Conservation (phyloP, 176 grass and related monocot species). For the Lolium rigidum region DNA sequence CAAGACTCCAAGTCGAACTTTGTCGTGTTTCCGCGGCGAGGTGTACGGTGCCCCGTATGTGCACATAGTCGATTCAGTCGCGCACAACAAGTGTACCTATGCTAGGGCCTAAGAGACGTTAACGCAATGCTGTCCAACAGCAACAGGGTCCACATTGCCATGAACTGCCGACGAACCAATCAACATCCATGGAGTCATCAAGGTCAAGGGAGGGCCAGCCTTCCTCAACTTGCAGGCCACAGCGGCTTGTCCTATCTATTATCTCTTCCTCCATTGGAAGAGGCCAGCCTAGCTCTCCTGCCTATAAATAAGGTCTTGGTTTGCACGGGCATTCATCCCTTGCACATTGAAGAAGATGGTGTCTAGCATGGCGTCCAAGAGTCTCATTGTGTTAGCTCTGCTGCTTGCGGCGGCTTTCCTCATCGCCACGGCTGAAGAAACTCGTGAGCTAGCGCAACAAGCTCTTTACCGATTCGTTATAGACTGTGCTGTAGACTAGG, state of each 20-base stretch:
- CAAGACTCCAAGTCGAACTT: not conserved
- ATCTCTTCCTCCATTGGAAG: not conserved
- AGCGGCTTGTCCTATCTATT: not conserved
- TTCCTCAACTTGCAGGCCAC: not conserved
- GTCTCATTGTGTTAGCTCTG: slow-evolving; percentile 45
- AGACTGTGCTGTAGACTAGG: too few relatives aligned
- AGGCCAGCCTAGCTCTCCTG: too few relatives aligned
- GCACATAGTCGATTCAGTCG: not conserved
- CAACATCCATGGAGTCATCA: not conserved
- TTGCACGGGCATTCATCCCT: not conserved
- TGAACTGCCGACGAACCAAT: too few relatives aligned
- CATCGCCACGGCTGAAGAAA: slow-evolving; percentile 48
- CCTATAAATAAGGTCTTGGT: not conserved
- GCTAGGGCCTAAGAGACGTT: not conserved
- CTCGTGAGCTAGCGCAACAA: slow-evolving; percentile 36
- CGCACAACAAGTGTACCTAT: not conserved
- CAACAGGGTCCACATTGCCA: too few relatives aligned
- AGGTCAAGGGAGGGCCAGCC: not conserved
- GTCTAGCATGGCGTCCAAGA: slow-evolving; percentile 53
- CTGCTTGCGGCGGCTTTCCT: slow-evolving; percentile 55
- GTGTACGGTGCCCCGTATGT: not conserved
- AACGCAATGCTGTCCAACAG: not conserved
- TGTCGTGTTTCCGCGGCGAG: not conserved
- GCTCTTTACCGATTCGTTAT: not conserved
- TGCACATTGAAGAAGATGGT: not conserved